Conservation (phyloP, 1,139 yeast genomes). For the Groenewaldozyma sp. region DNA sequence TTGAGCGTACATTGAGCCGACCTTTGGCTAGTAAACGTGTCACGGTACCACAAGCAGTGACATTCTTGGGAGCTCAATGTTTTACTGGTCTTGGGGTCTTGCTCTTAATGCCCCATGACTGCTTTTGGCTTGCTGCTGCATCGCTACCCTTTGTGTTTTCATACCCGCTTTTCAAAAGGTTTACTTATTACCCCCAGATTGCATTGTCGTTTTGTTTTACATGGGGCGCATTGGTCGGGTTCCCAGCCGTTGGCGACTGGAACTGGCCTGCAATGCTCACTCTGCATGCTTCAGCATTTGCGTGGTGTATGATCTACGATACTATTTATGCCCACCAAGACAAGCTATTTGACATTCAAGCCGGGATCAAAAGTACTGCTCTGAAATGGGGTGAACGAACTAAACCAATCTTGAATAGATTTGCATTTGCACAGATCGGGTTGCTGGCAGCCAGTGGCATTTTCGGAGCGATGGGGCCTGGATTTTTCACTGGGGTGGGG, state of each 20-base stretch:
- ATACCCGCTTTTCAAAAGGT: conserved; percentile 87
- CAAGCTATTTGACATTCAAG: conserved; percentile 72
- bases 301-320: conserved; percentile 95
- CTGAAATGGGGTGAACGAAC: conserved; percentile 82
- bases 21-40: conserved; percentile 90
- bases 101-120: conserved; percentile 63
- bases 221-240: conserved; percentile 93
- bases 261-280: conserved; percentile 64
- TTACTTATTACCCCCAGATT: conserved; percentile 91
- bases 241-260: conserved; percentile 91
- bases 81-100: conserved; percentile 68
- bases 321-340: conserved; percentile 98
- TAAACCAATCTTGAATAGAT: conserved; percentile 53
- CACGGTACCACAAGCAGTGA: conserved; percentile 58
- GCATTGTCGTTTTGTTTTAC: conserved; percentile 75
- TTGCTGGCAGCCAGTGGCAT: conserved; percentile 62
- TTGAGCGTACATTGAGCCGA: conserved; percentile 76
- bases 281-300: conserved; percentile 63
- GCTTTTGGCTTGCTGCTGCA: conserved; percentile 74
- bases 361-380: conserved; percentile 93
- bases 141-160: conserved; percentile 74
- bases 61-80: conserved; percentile 67
- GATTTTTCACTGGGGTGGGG: conserved; percentile 55
- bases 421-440: conserved; percentile 60
- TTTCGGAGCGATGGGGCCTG: conserved; percentile 82